Percentiles rank a stretch among this genome's conserved stretches.
Evolutionary conservation across 2,329 filamentous ascomycete genomes (phyloP).

Genomic region (Cladosporium austrohemisphaericum): DNA sequence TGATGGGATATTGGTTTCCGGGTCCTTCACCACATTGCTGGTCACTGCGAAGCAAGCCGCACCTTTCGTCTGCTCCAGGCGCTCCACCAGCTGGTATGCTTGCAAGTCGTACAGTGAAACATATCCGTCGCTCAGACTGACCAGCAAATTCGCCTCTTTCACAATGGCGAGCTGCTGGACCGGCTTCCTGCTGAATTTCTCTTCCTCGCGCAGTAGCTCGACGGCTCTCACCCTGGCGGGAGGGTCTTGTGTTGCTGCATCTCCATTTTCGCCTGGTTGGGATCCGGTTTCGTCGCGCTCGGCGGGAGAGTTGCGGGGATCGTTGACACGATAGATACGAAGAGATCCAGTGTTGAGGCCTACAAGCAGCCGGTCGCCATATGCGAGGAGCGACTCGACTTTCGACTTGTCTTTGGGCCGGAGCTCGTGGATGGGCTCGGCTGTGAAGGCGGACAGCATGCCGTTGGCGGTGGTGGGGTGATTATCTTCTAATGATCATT

Average conservation of each 20-base stretch:
- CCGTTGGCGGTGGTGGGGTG: conserved; percentile 5
- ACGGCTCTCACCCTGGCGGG: conserved; percentile 51
- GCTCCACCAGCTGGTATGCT: conserved; percentile 77
- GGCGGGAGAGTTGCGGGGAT: conserved; percentile 44
- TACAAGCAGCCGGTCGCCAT: conserved; percentile 87
- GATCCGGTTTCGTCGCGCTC: conserved; percentile 25
- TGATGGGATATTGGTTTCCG: conserved; percentile 79
- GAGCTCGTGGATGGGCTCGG: conserved; percentile 94
- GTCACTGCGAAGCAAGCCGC: conserved; percentile 89
- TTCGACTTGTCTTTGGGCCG: conserved; percentile 92
- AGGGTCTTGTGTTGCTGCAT: conserved; percentile 41
- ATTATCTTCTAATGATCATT: conserved; percentile 10
- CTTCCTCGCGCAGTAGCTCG: conserved; percentile 84
- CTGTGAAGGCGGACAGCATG: conserved; percentile 90
- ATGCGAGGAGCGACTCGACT: conserved; percentile 91
- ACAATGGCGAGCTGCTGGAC: conserved; percentile 94
- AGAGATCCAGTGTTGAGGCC: conserved; percentile 86
- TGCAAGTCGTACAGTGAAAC: conserved; percentile 87
- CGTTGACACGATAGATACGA: conserved; percentile 87
- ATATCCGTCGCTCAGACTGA: conserved; percentile 86
- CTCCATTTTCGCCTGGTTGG: conserved; percentile 30
- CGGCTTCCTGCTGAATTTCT: conserved; percentile 85
- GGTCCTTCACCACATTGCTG: conserved; percentile 90
- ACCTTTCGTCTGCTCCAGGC: conserved; percentile 77
- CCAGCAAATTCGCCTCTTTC: conserved; percentile 86